A percentile compares a stretch with the other conserved stretches of the same genome.
Evolutionary conservation across 345 rosid genomes (phyloP).

Genomic region (Pugionium cornutum): DNA sequence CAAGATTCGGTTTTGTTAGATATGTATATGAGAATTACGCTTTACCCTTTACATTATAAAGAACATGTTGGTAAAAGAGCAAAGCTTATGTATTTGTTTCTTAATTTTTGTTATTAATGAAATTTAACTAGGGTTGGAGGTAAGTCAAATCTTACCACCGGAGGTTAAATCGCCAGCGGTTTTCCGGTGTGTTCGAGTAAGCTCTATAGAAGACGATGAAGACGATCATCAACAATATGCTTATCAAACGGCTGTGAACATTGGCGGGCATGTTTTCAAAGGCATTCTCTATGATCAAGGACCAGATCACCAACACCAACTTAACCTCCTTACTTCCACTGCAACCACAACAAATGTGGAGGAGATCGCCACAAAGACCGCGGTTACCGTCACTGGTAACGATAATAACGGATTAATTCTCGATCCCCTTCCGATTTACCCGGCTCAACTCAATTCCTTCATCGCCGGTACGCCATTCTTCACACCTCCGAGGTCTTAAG

Average conservation of each 20-base stretch:
- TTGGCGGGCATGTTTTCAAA: constrained; percentile 71
- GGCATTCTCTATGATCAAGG: constrained; percentile 82
- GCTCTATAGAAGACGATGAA: constrained; percentile 49
- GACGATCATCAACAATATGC: constrained; percentile 61
- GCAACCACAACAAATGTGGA: constrained; percentile 25
- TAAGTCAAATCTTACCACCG: constrained; percentile 49
- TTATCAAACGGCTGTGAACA: constrained; percentile 72
- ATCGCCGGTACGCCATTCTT: constrained; percentile 96
- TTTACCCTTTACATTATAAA: too few relatives aligned
- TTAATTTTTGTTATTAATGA: background rate
- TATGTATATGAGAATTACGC: too few relatives aligned
- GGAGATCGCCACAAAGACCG: constrained; percentile 35
- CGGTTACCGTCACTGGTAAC: constrained; percentile 33
- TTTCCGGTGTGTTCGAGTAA: constrained; percentile 64
- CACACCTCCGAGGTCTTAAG: constrained; percentile 80
- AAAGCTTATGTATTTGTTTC: background rate
- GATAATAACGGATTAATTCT: constrained; percentile 43
- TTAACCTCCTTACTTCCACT: constrained; percentile 58
- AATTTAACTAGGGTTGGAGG: constrained; percentile 58
- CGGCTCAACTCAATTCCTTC: constrained; percentile 75
- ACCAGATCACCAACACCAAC: constrained; percentile 49
- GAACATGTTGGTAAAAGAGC: constrained; percentile 1
- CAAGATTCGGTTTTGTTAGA: background rate
- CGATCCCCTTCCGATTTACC: constrained; percentile 61
- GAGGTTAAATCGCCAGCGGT: constrained; percentile 59